A percentile compares a stretch with the other conserved stretches of the same genome.
These are phyloP conservation scores for Pichiaceae sp. DNA, from an alignment of 1,139 yeast species.

Conservation along the genomic window DNA sequence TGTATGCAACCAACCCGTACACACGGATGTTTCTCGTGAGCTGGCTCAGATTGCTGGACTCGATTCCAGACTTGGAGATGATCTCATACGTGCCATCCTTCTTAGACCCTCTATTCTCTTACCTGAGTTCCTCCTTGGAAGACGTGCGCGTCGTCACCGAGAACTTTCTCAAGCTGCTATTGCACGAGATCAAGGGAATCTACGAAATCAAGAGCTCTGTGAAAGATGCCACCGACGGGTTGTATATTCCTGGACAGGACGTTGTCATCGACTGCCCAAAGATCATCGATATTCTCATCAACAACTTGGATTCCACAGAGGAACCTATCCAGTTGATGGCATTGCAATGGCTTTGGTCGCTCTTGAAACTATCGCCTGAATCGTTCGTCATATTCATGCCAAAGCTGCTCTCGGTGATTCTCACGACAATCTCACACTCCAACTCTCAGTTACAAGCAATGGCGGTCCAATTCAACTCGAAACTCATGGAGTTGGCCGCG, in stretches of 20 bases:
- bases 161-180: slow-evolving; percentile 61
- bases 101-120: slow-evolving; percentile 75
- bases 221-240: slow-evolving; percentile 36
- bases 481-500: slow-evolving; percentile 38
- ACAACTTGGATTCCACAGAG: slow-evolving; percentile 66
- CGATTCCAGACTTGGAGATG: slow-evolving; percentile 85
- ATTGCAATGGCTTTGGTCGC: slow-evolving; percentile 73
- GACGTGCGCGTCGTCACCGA: slow-evolving; percentile 87
- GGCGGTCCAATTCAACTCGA: slow-evolving; percentile 46
- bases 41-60: slow-evolving; percentile 86
- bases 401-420: slow-evolving; percentile 44
- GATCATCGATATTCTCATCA: slow-evolving; percentile 70
- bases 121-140: slow-evolving; percentile 74
- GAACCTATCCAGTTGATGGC: slow-evolving; percentile 76
- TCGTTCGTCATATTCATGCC: slow-evolving; percentile 64
- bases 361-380: slow-evolving; percentile 67
- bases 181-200: slow-evolving; percentile 73
- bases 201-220: slow-evolving; percentile 55
- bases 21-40: slow-evolving; percentile 86
- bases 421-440: slow-evolving; percentile 49
- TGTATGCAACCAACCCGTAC: slow-evolving; percentile 87
- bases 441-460: slow-evolving; percentile 43
- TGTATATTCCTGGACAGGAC: slow-evolving; percentile 80
- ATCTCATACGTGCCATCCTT: slow-evolving; percentile 84
- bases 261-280: slow-evolving; percentile 73